phyloP scores from a whole-genome alignment of 768 basidiomycete species.

The Lyophyllum decastes region DNA sequence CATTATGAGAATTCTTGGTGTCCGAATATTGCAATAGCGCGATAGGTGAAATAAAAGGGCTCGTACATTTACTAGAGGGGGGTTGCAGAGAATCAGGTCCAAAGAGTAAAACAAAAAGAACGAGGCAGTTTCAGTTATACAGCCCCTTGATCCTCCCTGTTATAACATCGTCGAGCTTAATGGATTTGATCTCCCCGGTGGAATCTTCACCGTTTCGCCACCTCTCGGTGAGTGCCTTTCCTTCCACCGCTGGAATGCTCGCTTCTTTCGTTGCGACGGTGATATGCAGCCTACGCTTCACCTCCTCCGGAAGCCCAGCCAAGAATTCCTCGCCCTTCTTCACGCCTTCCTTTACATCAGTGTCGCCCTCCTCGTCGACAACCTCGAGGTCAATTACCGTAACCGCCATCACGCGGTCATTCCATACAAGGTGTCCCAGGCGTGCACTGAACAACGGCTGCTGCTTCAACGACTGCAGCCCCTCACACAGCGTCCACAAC shows the following conservation, averaged over 20 bases:
- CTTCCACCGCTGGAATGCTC: constrained; percentile 66
- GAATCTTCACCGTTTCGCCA: constrained; percentile 43
- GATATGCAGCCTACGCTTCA: constrained; percentile 68
- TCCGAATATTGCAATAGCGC: not conserved
- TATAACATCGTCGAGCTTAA: constrained; percentile 14
- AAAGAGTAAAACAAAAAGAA: not conserved
- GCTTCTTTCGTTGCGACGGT: constrained; percentile 76
- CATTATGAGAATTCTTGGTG: not conserved
- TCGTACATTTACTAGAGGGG: not conserved
- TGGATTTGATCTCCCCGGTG: constrained; percentile 9
- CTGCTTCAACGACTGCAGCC: constrained; percentile 33
- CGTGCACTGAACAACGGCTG: constrained; percentile 63
- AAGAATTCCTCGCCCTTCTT: constrained; percentile 41
- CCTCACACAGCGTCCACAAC: constrained; percentile 52
- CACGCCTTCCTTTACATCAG: constrained; percentile 31
- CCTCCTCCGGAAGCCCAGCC: constrained; percentile 41
- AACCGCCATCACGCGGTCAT: constrained; percentile 79
- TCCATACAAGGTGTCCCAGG: constrained; percentile 69
- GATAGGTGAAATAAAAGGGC: not conserved
- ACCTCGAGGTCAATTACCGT: constrained; percentile 61
- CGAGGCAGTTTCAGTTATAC: not conserved
- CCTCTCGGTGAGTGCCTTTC: constrained; percentile 58
- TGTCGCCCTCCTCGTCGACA: constrained; percentile 20
- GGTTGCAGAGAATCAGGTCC: not conserved
- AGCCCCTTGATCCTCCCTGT: constrained; percentile 23